Percentiles rank a stretch among this genome's conserved stretches.
Evolutionary conservation across 352 stramenopile species (phyloP).

Genomic region (Halophytophthora polymorphica): DNA sequence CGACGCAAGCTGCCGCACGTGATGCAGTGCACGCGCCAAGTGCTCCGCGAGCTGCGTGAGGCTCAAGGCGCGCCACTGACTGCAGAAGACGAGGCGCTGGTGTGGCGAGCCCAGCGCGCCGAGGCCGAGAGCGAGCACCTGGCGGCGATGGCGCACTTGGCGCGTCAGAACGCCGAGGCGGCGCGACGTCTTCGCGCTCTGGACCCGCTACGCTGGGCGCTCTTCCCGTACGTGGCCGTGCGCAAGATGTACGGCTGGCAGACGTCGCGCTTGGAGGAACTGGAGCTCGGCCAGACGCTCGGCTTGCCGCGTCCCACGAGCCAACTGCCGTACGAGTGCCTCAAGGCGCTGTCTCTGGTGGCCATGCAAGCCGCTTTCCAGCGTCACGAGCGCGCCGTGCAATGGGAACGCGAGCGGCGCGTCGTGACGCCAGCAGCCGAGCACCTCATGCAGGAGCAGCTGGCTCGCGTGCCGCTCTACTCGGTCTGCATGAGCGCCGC

Average conservation of each 20-base stretch:
- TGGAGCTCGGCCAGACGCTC: slow-evolving; percentile 20
- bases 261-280: slow-evolving; percentile 28
- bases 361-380: slow-evolving; percentile 35
- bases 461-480: slow-evolving; percentile 31
- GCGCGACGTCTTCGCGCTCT: slow-evolving; percentile 33
- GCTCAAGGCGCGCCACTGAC: slow-evolving; percentile 13
- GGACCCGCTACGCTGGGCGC: slow-evolving; percentile 36
- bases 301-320: slow-evolving; percentile 11
- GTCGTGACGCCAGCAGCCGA: slow-evolving; percentile 42
- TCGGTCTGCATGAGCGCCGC: slow-evolving; percentile 43
- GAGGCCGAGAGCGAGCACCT: slow-evolving; percentile 41
- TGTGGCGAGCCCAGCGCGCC: slow-evolving; percentile 38
- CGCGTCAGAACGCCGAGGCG: slow-evolving; percentile 28
- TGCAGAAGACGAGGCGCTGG: slow-evolving; percentile 24
- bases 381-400: slow-evolving; percentile 32
- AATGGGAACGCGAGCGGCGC: slow-evolving; percentile 40
- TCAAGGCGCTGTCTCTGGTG: slow-evolving; percentile 33
- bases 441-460: slow-evolving; percentile 43
- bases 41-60: slow-evolving; percentile 32
- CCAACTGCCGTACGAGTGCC: slow-evolving; percentile 37
- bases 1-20: slow-evolving; percentile 27
- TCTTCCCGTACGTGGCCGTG: slow-evolving; percentile 40
- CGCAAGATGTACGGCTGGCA: slow-evolving; percentile 53
- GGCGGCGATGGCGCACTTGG: slow-evolving; percentile 22
- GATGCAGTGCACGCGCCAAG: slow-evolving; percentile 33